Evolutionary conservation across 768 basidiomycete species (phyloP), one percentile per base, ranked within the genome.

Genomic region (Boletus coccyginus): DNA sequence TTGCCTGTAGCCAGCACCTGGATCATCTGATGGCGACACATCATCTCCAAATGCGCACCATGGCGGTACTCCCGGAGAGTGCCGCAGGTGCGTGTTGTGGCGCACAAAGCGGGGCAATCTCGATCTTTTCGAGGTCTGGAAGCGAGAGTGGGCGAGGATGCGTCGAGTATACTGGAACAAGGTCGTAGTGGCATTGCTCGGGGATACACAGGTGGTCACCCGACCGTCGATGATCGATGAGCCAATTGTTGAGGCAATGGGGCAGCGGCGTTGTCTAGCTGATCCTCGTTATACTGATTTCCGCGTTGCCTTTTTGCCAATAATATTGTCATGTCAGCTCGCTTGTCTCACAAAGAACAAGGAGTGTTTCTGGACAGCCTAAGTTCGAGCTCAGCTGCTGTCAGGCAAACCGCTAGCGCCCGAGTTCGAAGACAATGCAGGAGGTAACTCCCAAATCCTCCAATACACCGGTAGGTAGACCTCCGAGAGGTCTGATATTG

Each of bases 101-200:
- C 31, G 16, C 21, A 49, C n/a, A 42, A 58, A 27, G 52, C 50
- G 49, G 59, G n/a, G 17, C 84, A 87, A 31, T 74, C 75, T 17
- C 82, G 94, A 46, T 84, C 82, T 0, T 98, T 88, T 73, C 82
- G 80, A 42, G 96, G 96, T 2, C 76, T 98, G 27, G 95, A 98
- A 56, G 73, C 82, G 19, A 79, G 89, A 10, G 62, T 87, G 12
- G 93, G 92, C 0, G 77, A 90, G 68, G 92, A 96, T 64, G 81
- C 77, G 1, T 94, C 95, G 0, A 83, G 88, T 58, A 70, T 87
- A 40, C 70, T 98, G 56, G 92, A 97, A 73, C 90, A 96, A 70
- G 96, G 96, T 0, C 75, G 94, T 45, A 90, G 83, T 61, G 96
- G 96, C 7, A 88, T 96, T 45, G 94, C 96, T 39, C 81, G 88